Evolutionary conservation across 495 filamentous ascomycete genomes (phyloP).

Genomic region (Ascobolus immersus): DNA sequence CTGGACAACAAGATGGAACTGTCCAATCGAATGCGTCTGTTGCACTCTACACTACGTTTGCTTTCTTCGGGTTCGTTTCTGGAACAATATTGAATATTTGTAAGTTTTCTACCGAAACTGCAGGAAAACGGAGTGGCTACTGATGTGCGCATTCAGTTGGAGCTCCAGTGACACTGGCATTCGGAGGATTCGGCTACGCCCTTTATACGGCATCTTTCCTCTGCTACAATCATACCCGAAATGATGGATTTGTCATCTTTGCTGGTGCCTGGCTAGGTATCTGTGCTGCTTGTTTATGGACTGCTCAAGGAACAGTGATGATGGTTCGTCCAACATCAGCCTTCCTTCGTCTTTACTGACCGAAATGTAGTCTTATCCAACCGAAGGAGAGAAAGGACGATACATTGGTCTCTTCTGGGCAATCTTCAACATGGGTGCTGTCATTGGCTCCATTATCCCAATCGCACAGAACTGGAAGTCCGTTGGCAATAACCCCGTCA

Average conservation of each 20-base stretch:
- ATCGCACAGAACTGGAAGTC: slow-evolving; percentile 10
- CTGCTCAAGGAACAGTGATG: slow-evolving; percentile 84
- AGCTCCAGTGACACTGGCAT: slow-evolving; percentile 40
- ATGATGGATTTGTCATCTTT: slow-evolving; percentile 53
- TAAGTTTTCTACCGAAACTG: neutral
- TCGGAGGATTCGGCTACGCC: slow-evolving; percentile 71
- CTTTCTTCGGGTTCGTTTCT: slow-evolving; percentile 67
- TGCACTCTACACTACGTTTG: slow-evolving; percentile 60
- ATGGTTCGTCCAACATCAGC: slow-evolving; percentile 22
- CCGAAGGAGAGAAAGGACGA: slow-evolving; percentile 55
- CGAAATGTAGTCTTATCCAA: slow-evolving; percentile 36
- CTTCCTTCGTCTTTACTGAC: neutral
- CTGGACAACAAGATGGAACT: slow-evolving; percentile 32
- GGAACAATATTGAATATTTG: slow-evolving; percentile 32
- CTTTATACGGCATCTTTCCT: slow-evolving; percentile 59
- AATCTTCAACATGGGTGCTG: slow-evolving; percentile 83
- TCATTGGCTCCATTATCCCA: slow-evolving; percentile 51
- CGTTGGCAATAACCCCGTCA: slow-evolving; percentile 31
- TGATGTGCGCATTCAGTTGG: slow-evolving; percentile 32
- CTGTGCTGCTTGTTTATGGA: slow-evolving; percentile 74
- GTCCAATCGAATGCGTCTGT: slow-evolving; percentile 45
- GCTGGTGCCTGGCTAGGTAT: slow-evolving; percentile 47
- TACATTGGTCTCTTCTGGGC: slow-evolving; percentile 86
- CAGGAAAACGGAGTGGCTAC: neutral
- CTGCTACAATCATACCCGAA: slow-evolving; percentile 55